phyloP scores from a whole-genome alignment of 108 stramenopile genomes.

The Cyclotella atomus region DNA sequence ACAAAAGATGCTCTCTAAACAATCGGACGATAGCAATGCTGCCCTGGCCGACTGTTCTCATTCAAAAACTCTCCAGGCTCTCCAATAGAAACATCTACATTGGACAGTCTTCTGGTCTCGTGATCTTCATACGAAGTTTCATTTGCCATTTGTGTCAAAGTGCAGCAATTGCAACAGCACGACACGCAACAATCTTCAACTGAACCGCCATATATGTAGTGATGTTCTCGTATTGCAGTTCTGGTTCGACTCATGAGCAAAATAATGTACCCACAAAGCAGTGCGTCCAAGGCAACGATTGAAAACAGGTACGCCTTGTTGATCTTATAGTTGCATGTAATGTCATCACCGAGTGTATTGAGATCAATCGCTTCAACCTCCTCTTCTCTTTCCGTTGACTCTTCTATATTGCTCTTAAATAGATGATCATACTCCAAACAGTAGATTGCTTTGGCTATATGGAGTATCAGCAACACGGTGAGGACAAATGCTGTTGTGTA shows the following conservation, averaged over 20 bases:
- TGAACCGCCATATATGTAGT: constrained; percentile 20
- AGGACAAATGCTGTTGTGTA: constrained; percentile 7
- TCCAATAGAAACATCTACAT: constrained; percentile 12
- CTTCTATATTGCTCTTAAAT: not conserved
- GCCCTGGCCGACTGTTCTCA: not conserved
- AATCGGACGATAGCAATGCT: constrained; percentile 6
- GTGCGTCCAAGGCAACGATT: not conserved
- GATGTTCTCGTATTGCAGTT: constrained; percentile 24
- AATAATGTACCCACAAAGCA: constrained; percentile 20
- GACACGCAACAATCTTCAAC: constrained; percentile 26
- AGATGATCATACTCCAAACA: not conserved
- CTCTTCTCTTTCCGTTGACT: not conserved
- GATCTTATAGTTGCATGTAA: constrained; percentile 8
- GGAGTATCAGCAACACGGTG: not conserved
- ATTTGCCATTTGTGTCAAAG: constrained; percentile 16
- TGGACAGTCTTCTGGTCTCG: not conserved
- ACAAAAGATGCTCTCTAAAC: not conserved
- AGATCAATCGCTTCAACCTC: not conserved
- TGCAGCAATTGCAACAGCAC: constrained; percentile 23
- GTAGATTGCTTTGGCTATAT: constrained; percentile 7
- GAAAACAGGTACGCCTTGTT: constrained; percentile 3
- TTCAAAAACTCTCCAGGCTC: constrained; percentile 7
- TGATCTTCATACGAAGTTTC: constrained; percentile 18
- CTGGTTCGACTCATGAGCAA: constrained; percentile 15
- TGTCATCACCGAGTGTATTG: not conserved